Percentiles rank a stretch among this genome's conserved stretches.
Evolutionary conservation across 352 stramenopile species (phyloP).

Genomic region (Phytophthora sp.): DNA sequence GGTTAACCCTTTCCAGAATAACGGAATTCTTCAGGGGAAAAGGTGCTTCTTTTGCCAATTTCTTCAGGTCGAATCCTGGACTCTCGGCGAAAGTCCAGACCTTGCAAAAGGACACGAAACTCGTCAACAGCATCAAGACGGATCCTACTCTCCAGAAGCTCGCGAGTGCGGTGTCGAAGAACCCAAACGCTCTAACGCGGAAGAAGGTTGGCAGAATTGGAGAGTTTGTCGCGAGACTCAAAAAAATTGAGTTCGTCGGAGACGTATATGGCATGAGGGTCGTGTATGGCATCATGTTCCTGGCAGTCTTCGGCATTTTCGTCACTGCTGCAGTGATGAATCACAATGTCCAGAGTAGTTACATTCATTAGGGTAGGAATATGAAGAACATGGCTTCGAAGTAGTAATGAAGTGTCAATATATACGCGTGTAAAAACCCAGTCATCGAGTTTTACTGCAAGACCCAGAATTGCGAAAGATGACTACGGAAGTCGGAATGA

Average conservation of each 20-base stretch:
- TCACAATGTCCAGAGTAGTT: conserved; percentile 15
- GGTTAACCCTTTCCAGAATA: background rate
- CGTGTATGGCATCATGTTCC: conserved; percentile 18
- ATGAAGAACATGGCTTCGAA: background rate
- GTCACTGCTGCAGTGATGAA: background rate
- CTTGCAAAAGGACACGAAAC: conserved; percentile 4
- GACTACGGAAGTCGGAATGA: too few species aligned
- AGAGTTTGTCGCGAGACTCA: conserved; percentile 3
- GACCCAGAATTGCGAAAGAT: too few species aligned
- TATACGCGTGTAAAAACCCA: too few species aligned
- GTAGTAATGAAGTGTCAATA: background rate
- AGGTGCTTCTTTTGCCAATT: too few species aligned
- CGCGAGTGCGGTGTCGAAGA: background rate
- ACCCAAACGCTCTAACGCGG: background rate
- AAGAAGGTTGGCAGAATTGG: conserved; percentile 13
- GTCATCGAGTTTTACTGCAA: too few species aligned
- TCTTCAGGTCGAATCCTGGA: conserved; percentile 2
- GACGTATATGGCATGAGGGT: conserved; percentile 21
- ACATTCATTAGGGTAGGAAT: conserved; percentile 17
- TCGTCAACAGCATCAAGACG: conserved; percentile 1
- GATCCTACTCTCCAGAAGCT: background rate
- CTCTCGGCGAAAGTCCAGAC: conserved; percentile 3
- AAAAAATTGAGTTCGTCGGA: conserved; percentile 14
- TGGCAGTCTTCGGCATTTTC: conserved; percentile 9
- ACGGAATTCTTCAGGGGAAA: too few species aligned